These are phyloP conservation scores for Agroathelia rolfsii DNA, from an alignment of 1,284 basidiomycete species.

Conservation along the genomic window DNA sequence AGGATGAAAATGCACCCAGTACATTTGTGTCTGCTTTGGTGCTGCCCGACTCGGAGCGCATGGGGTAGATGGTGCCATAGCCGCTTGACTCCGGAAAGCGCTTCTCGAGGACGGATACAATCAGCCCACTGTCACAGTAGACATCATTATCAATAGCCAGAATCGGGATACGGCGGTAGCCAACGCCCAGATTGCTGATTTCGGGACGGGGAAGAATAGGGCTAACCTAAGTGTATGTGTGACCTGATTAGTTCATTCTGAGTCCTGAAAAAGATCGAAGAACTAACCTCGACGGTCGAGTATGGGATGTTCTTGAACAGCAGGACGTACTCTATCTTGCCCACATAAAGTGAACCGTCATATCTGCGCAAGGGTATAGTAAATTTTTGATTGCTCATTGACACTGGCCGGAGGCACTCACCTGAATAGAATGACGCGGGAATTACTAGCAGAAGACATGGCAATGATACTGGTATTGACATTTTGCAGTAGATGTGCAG, in stretches of 20 bases:
- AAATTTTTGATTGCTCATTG: too few relatives aligned
- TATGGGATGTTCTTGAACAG: constrained; percentile 39
- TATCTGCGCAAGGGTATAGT: too few relatives aligned
- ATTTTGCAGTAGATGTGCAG: too few relatives aligned
- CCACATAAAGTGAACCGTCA: constrained; percentile 40
- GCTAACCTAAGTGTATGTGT: constrained; percentile 27
- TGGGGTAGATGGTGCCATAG: constrained; percentile 39
- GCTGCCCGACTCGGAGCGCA: constrained; percentile 28
- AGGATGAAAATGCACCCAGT: constrained; percentile 34
- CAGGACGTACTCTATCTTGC: constrained; percentile 41
- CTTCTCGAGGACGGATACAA: constrained; percentile 35
- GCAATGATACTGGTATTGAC: too few relatives aligned
- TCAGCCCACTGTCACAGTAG: constrained; percentile 43
- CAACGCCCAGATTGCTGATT: constrained; percentile 39
- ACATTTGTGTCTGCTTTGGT: constrained; percentile 33
- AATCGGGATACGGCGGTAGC: constrained; percentile 46
- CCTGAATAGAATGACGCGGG: too few relatives aligned
- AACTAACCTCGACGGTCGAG: constrained; percentile 33
- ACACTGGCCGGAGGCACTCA: too few relatives aligned
- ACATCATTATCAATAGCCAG: constrained; percentile 47
- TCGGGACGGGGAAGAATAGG: constrained; percentile 44
- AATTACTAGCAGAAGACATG: too few relatives aligned
- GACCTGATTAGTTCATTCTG: too few relatives aligned
- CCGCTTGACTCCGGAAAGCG: constrained; percentile 36
- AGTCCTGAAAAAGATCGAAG: background rate